A percentile compares a stretch with the other conserved stretches of the same genome.
Evolutionary conservation across 2,329 filamentous ascomycete species (phyloP).

Genomic region (Venturia effusa): DNA sequence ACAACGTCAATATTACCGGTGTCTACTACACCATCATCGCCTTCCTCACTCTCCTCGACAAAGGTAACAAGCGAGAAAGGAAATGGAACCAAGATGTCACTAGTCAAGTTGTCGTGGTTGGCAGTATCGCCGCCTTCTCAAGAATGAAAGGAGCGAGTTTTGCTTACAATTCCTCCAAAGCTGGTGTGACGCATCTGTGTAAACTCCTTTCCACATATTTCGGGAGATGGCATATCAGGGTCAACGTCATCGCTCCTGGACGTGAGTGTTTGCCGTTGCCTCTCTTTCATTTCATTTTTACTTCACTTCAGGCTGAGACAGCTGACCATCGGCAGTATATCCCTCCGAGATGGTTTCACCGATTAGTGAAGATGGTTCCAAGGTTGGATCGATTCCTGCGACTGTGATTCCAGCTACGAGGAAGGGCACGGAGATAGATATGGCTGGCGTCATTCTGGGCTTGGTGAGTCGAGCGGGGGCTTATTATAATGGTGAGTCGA

Average conservation of each 20-base stretch:
- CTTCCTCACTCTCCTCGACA: slow-evolving; percentile 31
- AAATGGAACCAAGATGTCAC: background rate
- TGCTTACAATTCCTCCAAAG: slow-evolving; percentile 35
- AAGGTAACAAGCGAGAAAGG: slow-evolving; percentile 28
- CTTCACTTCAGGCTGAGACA: background rate
- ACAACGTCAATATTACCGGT: slow-evolving; percentile 24
- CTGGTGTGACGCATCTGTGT: slow-evolving; percentile 32
- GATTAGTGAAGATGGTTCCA: slow-evolving; percentile 1
- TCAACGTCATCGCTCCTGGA: slow-evolving; percentile 37
- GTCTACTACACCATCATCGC: slow-evolving; percentile 30
- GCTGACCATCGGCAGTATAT: slow-evolving; percentile 15
- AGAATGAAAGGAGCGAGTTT: slow-evolving; percentile 26
- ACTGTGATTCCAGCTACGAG: background rate
- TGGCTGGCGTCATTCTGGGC: background rate
- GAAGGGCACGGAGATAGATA: slow-evolving; percentile 4
- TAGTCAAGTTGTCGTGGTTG: slow-evolving; percentile 9
- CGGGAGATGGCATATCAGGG: slow-evolving; percentile 33
- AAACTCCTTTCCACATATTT: slow-evolving; percentile 33
- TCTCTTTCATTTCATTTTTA: background rate
- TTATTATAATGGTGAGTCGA: slow-evolving; percentile 7
- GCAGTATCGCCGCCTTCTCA: slow-evolving; percentile 17
- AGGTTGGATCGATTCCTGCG: background rate
- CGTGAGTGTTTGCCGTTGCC: slow-evolving; percentile 16
- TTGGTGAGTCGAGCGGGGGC: slow-evolving; percentile 6
- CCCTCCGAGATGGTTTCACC: slow-evolving; percentile 31